phyloP scores from a whole-genome alignment of 306 rosid species.

The Cicer judaicum region DNA sequence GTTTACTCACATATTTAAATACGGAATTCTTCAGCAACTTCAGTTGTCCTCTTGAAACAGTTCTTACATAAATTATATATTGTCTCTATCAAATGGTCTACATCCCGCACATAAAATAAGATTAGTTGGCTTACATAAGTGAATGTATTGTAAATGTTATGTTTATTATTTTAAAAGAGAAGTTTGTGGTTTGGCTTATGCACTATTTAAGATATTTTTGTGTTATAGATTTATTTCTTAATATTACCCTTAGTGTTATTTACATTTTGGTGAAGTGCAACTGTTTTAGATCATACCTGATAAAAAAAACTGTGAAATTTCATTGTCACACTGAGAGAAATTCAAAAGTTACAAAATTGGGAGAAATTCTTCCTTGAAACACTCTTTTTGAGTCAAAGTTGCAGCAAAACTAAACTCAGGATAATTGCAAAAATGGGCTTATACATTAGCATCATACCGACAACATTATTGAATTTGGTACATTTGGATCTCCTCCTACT shows the following conservation, averaged over 20 bases:
- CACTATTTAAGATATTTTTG: conserved; percentile 15
- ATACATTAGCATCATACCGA: background rate
- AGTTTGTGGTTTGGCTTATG: conserved; percentile 29
- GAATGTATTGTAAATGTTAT: conserved; percentile 15
- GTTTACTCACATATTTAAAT: conserved; percentile 55
- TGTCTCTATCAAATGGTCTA: conserved; percentile 1
- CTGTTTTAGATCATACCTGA: background rate
- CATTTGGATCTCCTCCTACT: background rate
- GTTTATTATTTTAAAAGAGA: conserved; percentile 32
- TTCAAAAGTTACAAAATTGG: background rate
- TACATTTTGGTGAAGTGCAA: conserved; percentile 12
- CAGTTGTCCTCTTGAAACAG: conserved; percentile 60
- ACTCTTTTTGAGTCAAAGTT: conserved; percentile 8
- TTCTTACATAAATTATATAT: conserved; percentile 48
- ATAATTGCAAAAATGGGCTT: background rate
- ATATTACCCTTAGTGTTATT: background rate
- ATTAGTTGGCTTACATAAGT: conserved; percentile 7
- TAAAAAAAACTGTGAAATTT: background rate
- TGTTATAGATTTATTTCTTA: conserved; percentile 11
- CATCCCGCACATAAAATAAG: background rate
- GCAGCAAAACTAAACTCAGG: background rate
- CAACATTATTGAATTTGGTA: background rate
- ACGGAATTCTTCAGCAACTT: conserved; percentile 47
- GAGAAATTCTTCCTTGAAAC: background rate
- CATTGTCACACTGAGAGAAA: background rate